Conservation (phyloP, 352 stramenopile species). For the Peronospora tabacina region DNA sequence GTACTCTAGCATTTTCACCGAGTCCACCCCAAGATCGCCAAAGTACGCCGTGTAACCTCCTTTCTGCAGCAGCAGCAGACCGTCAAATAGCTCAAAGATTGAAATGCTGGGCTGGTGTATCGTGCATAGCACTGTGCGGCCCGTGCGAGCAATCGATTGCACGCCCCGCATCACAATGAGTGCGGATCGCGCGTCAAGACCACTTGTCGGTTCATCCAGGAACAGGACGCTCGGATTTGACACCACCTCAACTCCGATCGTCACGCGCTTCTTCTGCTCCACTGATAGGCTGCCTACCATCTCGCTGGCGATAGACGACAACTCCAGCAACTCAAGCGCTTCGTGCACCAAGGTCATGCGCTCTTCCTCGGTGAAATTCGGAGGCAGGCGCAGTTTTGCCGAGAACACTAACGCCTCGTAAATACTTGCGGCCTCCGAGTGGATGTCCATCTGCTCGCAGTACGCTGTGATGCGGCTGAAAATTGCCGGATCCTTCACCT, state of each 20-base stretch:
- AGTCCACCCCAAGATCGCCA: conserved; percentile 74
- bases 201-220: conserved; percentile 89
- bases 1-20: conserved; percentile 75
- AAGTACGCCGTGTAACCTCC: conserved; percentile 74
- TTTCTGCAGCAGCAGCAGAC: conserved; percentile 84
- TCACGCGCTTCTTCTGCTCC: conserved; percentile 90
- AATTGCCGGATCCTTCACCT: conserved; percentile 69
- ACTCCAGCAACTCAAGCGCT: conserved; percentile 48
- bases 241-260: conserved; percentile 90
- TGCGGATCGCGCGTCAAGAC: conserved; percentile 81
- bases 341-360: conserved; percentile 49
- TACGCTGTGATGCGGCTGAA: conserved; percentile 64
- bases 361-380: conserved; percentile 32
- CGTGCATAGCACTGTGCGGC: conserved; percentile 74
- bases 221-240: conserved; percentile 92
- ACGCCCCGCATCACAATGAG: conserved; percentile 85
- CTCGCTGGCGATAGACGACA: conserved; percentile 34
- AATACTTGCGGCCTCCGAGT: conserved; percentile 82
- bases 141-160: conserved; percentile 71
- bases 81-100: conserved; percentile 91
- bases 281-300: conserved; percentile 55
- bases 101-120: conserved; percentile 57
- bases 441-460: conserved; percentile 84
- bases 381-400: conserved; percentile 72
- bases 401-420: conserved; percentile 89